A percentile compares a stretch with the other conserved stretches of the same genome.
These are phyloP conservation scores for Citeromyces nyonsensis DNA, from an alignment of 805 yeast genomes.

Conservation along the genomic window DNA sequence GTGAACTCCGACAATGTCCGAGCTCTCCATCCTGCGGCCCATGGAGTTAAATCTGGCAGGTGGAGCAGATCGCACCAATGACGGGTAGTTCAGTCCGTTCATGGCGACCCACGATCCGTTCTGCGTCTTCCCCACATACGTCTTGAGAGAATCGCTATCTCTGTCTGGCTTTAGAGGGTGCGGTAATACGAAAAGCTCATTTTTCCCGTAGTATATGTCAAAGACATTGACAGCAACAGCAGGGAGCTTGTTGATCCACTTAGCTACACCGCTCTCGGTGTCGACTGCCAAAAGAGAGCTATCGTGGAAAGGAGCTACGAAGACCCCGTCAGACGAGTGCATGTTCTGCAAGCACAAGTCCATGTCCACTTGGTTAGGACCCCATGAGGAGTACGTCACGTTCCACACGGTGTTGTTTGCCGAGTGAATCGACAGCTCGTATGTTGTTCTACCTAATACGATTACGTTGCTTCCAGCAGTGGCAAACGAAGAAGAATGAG, in stretches of 20 bases:
- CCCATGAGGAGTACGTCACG: conserved; percentile 80
- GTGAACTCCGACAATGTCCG: conserved; percentile 6
- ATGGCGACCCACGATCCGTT: conserved; percentile 75
- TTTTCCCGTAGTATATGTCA: conserved; percentile 36
- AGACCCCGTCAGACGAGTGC: conserved; percentile 54
- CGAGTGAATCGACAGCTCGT: conserved; percentile 65
- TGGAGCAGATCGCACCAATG: conserved; percentile 71
- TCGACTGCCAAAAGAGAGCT: conserved; percentile 66
- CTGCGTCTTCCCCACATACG: conserved; percentile 51
- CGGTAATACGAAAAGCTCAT: conserved; percentile 38
- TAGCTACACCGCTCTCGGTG: conserved; percentile 48
- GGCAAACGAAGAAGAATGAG: not conserved
- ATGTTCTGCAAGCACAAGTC: conserved; percentile 30
- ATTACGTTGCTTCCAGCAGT: conserved; percentile 16
- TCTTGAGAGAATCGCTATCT: conserved; percentile 18
- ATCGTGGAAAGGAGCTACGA: conserved; percentile 76
- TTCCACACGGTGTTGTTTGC: conserved; percentile 64
- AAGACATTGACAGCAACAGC: conserved; percentile 63
- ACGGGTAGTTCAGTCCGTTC: conserved; percentile 65
- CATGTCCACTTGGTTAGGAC: conserved; percentile 71
- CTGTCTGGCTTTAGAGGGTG: conserved; percentile 42
- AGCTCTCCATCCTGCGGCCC: conserved; percentile 1
- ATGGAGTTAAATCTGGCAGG: conserved; percentile 33
- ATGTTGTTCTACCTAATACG: conserved; percentile 57
- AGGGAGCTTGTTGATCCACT: conserved; percentile 68